phyloP scores from a whole-genome alignment of 176 grass and related monocot species.

The Puccinellia tenuiflora region DNA sequence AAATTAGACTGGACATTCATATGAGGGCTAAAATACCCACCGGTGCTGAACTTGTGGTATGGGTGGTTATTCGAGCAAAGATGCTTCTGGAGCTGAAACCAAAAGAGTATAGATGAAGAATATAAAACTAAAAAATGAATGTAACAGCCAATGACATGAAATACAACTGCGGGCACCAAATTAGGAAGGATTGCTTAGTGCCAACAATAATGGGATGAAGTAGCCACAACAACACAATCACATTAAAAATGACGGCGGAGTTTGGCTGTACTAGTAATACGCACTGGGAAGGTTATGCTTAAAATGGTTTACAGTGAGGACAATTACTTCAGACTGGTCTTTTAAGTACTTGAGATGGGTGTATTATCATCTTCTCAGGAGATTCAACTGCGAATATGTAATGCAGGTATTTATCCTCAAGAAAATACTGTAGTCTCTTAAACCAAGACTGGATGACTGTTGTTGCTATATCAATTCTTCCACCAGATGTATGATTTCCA shows the following conservation, averaged over 20 bases:
- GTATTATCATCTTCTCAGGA: neutral
- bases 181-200: neutral
- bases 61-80: constrained; percentile 76
- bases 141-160: constrained; percentile 5
- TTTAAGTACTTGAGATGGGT: neutral
- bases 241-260: neutral
- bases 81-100: constrained; percentile 92
- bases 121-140: neutral
- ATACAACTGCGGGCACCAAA: neutral
- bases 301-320: neutral
- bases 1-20: constrained; percentile 1
- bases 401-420: neutral
- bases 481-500: too few relatives aligned
- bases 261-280: neutral
- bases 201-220: neutral
- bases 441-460: neutral
- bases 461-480: too few relatives aligned
- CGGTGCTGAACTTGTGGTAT: constrained; percentile 95
- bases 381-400: neutral
- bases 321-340: neutral
- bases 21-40: constrained; percentile 44
- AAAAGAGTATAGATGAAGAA: constrained; percentile 24
- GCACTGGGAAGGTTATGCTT: neutral
- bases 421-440: neutral
- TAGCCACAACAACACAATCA: neutral